Base-by-base conservation (phyloP, 192 early-diverging fungal species). In the Coemansia interrupta region DNA sequence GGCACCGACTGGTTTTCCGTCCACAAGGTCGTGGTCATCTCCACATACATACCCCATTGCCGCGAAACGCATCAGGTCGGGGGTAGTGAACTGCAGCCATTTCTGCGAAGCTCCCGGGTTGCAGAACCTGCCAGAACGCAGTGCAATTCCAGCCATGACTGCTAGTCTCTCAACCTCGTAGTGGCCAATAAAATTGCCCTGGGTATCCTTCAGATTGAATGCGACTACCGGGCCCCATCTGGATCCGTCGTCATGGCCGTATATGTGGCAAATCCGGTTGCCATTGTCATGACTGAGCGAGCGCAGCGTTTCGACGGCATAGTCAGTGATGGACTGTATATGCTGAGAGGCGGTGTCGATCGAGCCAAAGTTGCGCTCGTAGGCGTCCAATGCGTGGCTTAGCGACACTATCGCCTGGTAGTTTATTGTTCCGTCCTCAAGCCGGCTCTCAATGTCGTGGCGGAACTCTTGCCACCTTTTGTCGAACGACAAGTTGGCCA, bases 381-480 rank as follows among this genome's bases (percentile, higher is more conserved):
- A 56, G 9, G 74, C 75, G 18, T 87, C 80, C 29, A 91, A 84
- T 1, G 89, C 90, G 48, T 84, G 83, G 54, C 82, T 79, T 2
- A 92, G 72, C 8, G 89, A 83, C 4, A 90, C 38, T 49, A 92
- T 90, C 50, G 87, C 84, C 32, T 84, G 61, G 56, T 85, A 93
- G 44, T 90, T 88, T 7, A 90, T 29, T 4, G 92, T 93, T 17
- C 92, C 92, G 51, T 90, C 87, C 66, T 93, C 92, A 40, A 83
- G 83, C 13, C 78, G 59, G 41, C 78, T 74, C 22, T 80, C 73
- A 17, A 86, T 51, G 6, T 64, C 68, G 13, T 56, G 17, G 7
- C 82, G 70, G 44, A 82, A 84, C n/a, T 65, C 68, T 29, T 88
- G 84, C 85, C 83, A 88, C 15, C 65, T 45, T 12, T 52, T 72